These are phyloP conservation scores for Nemania sp. DNA, from an alignment of 2,329 filamentous ascomycete species.

Conservation along the genomic window DNA sequence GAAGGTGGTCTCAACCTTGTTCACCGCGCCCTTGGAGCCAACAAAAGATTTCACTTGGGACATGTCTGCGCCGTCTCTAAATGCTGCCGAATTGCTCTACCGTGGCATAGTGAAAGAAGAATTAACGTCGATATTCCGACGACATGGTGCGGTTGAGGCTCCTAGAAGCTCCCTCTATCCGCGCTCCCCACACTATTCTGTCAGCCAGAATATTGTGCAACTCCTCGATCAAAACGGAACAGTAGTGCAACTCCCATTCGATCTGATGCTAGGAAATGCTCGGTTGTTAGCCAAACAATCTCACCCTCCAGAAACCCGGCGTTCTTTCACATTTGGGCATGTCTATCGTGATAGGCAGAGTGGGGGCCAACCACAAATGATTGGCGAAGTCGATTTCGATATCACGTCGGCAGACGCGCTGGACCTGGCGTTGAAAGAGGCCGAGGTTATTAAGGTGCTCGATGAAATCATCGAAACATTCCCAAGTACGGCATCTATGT, in stretches of 20 bases:
- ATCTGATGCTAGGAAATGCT: conserved; percentile 87
- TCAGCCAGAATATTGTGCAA: conserved; percentile 68
- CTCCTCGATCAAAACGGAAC: conserved; percentile 82
- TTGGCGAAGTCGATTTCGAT: conserved; percentile 94
- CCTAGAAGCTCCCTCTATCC: conserved; percentile 78
- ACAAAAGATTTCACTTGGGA: conserved; percentile 83
- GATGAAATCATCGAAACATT: conserved; percentile 87
- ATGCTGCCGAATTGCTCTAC: conserved; percentile 65
- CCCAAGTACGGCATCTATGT: conserved; percentile 77
- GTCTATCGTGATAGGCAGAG: conserved; percentile 81
- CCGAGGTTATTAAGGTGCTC: conserved; percentile 89
- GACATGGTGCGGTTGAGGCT: conserved; percentile 85
- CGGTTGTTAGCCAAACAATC: conserved; percentile 75
- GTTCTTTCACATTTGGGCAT: conserved; percentile 83
- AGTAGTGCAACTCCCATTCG: conserved; percentile 91
- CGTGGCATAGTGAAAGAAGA: conserved; percentile 74
- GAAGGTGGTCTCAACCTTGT: conserved; percentile 85
- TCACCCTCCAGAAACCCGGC: conserved; percentile 64
- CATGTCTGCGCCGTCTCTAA: conserved; percentile 60
- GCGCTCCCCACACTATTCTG: conserved; percentile 75
- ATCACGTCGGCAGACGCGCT: conserved; percentile 82
- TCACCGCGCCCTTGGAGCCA: conserved; percentile 73
- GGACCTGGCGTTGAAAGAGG: conserved; percentile 86
- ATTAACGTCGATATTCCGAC: conserved; percentile 77
- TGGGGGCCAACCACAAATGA: conserved; percentile 79